A percentile compares a stretch with the other conserved stretches of the same genome.
Evolutionary conservation across 108 stramenopile species (phyloP).

Genomic region (Cyclotella kingstonii): DNA sequence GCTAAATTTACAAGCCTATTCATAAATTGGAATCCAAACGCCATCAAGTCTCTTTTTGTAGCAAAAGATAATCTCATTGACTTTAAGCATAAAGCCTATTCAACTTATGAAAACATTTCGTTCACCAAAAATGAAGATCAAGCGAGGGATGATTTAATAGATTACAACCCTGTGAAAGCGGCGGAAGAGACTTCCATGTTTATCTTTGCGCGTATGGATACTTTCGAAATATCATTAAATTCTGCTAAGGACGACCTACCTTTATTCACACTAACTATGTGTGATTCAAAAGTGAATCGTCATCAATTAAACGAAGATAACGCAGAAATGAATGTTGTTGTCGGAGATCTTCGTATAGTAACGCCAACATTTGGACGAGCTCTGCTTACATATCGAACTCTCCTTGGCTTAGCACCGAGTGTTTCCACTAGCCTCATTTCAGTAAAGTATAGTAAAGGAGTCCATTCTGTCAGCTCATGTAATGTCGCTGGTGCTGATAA

Average conservation of each 20-base stretch:
- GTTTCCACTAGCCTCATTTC: slow-evolving; percentile 63
- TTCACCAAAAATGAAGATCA: slow-evolving; percentile 14
- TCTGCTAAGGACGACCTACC: slow-evolving; percentile 80
- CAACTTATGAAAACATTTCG: slow-evolving; percentile 35
- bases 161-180: neutral
- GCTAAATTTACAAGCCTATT: slow-evolving; percentile 75
- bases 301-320: slow-evolving; percentile 26
- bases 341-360: slow-evolving; percentile 67
- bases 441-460: slow-evolving; percentile 61
- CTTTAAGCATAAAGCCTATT: slow-evolving; percentile 40
- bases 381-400: slow-evolving; percentile 57
- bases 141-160: neutral
- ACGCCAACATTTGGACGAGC: slow-evolving; percentile 38
- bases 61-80: slow-evolving; percentile 37
- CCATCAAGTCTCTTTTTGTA: slow-evolving; percentile 47
- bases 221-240: slow-evolving; percentile 65
- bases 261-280: slow-evolving; percentile 68
- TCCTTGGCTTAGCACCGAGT: slow-evolving; percentile 73
- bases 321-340: slow-evolving; percentile 41
- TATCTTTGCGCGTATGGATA: slow-evolving; percentile 69
- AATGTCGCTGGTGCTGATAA: slow-evolving; percentile 26
- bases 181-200: slow-evolving; percentile 32
- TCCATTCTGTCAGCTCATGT: slow-evolving; percentile 42
- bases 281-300: slow-evolving; percentile 47
- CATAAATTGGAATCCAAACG: slow-evolving; percentile 82